Conservation (phyloP, 768 basidiomycete genomes). For the Daedalea quercina region DNA sequence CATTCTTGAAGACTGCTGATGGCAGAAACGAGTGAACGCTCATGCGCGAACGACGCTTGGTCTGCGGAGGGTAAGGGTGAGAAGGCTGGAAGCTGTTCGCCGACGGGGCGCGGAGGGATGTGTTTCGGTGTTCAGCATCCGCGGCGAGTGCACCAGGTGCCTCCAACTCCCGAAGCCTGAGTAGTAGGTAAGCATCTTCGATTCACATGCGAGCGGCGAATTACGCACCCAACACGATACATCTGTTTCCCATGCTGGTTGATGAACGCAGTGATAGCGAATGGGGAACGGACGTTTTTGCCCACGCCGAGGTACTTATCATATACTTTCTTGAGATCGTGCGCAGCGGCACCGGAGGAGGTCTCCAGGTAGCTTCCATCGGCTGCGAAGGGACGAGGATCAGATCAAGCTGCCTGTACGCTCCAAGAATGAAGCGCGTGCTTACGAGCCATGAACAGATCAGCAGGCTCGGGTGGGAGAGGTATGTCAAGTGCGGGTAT, state of each 20-base stretch:
- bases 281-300: constrained; percentile 65
- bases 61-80: constrained; percentile 5
- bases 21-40: constrained; percentile 57
- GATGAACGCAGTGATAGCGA: constrained; percentile 74
- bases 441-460: constrained; percentile 27
- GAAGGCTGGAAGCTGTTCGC: background rate
- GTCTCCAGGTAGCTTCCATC: constrained; percentile 80
- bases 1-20: constrained; percentile 43
- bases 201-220: background rate
- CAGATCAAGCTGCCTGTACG: background rate
- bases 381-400: constrained; percentile 30
- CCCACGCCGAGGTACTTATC: constrained; percentile 66
- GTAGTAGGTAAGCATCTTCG: background rate
- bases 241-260: constrained; percentile 76
- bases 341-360: constrained; percentile 66
- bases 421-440: constrained; percentile 1
- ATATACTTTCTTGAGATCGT: constrained; percentile 69
- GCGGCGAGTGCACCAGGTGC: constrained; percentile 49
- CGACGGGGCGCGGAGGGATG: constrained; percentile 6
- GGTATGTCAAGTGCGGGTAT: background rate
- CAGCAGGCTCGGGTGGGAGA: constrained; percentile 2
- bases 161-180: constrained; percentile 52
- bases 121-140: constrained; percentile 40
- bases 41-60: constrained; percentile 55
- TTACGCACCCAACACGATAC: constrained; percentile 70